Evolutionary conservation across 192 early-diverging fungal genomes (phyloP), one percentile per base, ranked within the genome.

Genomic region (Backusella liffmaniae): DNA sequence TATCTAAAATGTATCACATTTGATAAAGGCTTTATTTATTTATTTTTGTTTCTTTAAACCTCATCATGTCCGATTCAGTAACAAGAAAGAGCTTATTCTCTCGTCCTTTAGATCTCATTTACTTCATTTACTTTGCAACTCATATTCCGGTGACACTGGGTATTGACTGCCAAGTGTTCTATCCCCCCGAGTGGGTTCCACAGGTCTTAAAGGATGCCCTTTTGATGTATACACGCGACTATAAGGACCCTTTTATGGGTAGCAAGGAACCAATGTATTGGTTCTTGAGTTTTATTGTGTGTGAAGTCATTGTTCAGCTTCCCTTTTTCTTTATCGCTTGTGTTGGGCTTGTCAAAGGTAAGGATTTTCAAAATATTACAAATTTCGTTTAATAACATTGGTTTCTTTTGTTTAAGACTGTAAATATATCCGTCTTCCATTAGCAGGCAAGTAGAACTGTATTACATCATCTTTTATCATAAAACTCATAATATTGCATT

Each of bases 101-200:
- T 15, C 82, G 85, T 32, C 76, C 81, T 10, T 80, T 92, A 35
- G 92, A 95, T 68, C 62, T 87, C 15, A 72, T 90, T 46, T 92
- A 85, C 79, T 82, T 93, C 34, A 71, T 81, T 3, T 95, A 91
- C 84, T 93, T 94, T 85, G 79, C 75, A 1, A 81, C 86, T 16
- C 94, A 95, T 70, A 95, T 95, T 81, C 92, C 91, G 4, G 84
- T 88, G 16, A 90, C 92, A 5, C 37, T 92, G 0, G 56, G 86
- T 35, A 77, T 92, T 68, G 92, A 95, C 74, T 30, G 82, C 21
- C 80, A 88, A 49, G 84, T 85, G 2, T 72, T 93, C 65, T 83
- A 91, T 41, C 86, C 87, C 15, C 18, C 76, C n/a, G 46, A 65
- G 65, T 39, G 32, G 30, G 70, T 84, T 49, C 84, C 85, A 35